A percentile compares a stretch with the other conserved stretches of the same genome.
phyloP scores from a whole-genome alignment of 192 early-diverging fungal genomes.

The Globomyces pollinis-pini region DNA sequence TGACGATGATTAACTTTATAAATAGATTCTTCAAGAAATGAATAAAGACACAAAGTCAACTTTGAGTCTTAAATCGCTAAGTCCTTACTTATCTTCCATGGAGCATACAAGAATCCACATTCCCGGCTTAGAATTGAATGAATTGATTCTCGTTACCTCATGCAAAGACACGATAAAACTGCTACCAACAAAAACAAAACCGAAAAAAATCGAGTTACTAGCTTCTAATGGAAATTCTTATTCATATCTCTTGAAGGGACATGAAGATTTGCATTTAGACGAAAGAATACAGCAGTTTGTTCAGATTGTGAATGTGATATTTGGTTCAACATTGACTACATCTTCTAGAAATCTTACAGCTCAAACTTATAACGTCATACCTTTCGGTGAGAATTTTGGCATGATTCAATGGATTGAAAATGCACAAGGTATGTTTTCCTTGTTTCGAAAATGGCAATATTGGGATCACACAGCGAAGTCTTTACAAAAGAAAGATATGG shows the following conservation, averaged over 20 bases:
- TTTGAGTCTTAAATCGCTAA: conserved; percentile 40
- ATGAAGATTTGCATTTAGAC: conserved; percentile 88
- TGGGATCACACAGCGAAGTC: conserved; percentile 52
- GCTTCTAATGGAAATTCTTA: conserved; percentile 48
- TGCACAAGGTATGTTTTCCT: conserved; percentile 66
- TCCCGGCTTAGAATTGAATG: conserved; percentile 11
- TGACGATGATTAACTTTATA: background rate
- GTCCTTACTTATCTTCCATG: conserved; percentile 8
- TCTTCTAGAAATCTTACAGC: conserved; percentile 28
- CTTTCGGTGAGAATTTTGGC: conserved; percentile 78
- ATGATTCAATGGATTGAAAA: conserved; percentile 94
- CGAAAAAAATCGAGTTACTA: conserved; percentile 69
- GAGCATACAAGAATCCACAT: conserved; percentile 6
- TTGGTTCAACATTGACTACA: conserved; percentile 45
- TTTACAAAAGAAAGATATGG: conserved; percentile 39
- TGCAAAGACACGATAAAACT: conserved; percentile 23
- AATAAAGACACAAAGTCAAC: conserved; percentile 28
- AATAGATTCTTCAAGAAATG: conserved; percentile 17
- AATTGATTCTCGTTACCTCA: conserved; percentile 15
- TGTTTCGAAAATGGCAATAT: conserved; percentile 73
- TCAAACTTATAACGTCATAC: conserved; percentile 70
- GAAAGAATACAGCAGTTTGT: conserved; percentile 84
- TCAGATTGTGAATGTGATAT: conserved; percentile 49
- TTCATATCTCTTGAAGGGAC: conserved; percentile 83
- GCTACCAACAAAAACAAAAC: conserved; percentile 84